Base-by-base conservation (phyloP, 371 early-diverging fungal genomes). In the Coemansia sp. region DNA sequence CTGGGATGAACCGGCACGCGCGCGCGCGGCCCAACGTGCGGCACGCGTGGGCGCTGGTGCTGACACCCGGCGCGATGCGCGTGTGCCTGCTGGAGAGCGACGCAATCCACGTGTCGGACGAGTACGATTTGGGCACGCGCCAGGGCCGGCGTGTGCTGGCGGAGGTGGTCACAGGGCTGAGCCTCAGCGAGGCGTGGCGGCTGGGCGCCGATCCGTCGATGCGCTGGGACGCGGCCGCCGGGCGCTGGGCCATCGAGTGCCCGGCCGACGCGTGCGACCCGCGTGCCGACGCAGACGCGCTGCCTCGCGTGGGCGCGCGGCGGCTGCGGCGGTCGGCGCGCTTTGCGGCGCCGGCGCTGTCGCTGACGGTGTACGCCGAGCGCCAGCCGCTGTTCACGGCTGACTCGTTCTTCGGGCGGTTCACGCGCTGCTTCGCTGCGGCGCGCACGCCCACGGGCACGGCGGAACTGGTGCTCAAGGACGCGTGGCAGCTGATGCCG, bases 401-500 rank as follows among this genome's bases (percentile, higher is more conserved):
- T 1, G 72, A 71, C 20, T 52, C 68, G 33, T 72, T 63, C 54
- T 72, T 72, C 33, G 72, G 72, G 7, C 68, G 72, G 0, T 68
- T 68, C 43, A 72, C 72, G 38, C 63, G 72, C 30, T 68, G 68
- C 60, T 72, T 72, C 52, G 53, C 57, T 0, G 72, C 63, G 4
- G 26, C 68, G 30, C 48, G 35, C 5, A 31, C 40, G 4, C 61
- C 72, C 11, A 26, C 20, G 11, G 57, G 52, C 3, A 14, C 33
- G 26, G 35, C 26, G 10, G 52, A 57, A 12, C 43, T 51, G 45
- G 68, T 68, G n/a, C 68, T 72, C 10, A 72, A 72, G 61, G 72
- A 72, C 54, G 59, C 68, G 30, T 72, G 72, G 72, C 72, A 72
- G 68, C 60, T 72, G 48, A 55, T 53, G n/a, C 20, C 31, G n/a